Evolutionary conservation across 345 rosid genomes (phyloP).

Genomic region (Abelmoschus esculentus): DNA sequence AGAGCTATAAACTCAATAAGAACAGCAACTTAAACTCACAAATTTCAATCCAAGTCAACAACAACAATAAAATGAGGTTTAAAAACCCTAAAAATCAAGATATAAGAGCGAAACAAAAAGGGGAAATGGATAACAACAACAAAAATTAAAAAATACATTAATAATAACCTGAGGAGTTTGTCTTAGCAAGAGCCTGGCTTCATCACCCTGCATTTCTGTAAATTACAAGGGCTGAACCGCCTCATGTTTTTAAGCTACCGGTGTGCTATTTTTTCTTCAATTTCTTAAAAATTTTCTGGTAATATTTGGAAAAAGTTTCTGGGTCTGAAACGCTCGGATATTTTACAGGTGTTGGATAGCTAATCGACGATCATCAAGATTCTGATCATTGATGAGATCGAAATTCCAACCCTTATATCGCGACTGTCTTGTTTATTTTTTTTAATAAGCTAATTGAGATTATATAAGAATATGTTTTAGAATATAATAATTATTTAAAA

Average conservation of each 20-base stretch:
- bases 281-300: not conserved
- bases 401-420: not conserved
- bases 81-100: constrained; percentile 8
- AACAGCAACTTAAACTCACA: not conserved
- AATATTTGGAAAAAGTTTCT: not conserved
- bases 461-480: no score
- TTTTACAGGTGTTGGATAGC: constrained; percentile 6
- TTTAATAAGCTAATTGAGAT: no score
- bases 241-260: not conserved
- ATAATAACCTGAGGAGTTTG: constrained; percentile 48
- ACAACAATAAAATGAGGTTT: not conserved
- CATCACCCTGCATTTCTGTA: constrained; percentile 60
- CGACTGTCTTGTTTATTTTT: not conserved
- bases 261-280: not conserved
- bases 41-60: constrained; percentile 4
- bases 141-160: not conserved
- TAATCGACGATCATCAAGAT: not conserved
- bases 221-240: not conserved
- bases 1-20: not conserved
- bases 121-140: not conserved
- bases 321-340: constrained; percentile 2
- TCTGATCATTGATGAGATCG: not conserved
- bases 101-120: not conserved
- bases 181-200: constrained; percentile 66
- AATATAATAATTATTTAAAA: no score